Conservation (phyloP, 2,329 filamentous ascomycete genomes). For the Hymenoscyphus repandus region DNA sequence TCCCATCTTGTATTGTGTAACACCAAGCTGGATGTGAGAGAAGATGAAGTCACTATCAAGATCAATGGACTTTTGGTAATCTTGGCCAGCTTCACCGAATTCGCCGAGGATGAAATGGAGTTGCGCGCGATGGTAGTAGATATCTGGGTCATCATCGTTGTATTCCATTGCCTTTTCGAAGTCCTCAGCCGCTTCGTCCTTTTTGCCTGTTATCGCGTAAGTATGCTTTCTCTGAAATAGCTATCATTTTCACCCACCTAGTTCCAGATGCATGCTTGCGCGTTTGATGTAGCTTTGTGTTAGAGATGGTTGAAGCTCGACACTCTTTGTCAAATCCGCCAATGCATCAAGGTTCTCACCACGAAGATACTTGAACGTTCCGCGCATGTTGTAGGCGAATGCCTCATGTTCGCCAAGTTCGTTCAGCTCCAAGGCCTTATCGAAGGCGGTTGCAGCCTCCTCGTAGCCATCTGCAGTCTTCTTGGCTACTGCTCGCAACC, state of each 20-base stretch:
- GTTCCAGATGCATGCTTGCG: slow-evolving; percentile 94
- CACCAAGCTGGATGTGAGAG: slow-evolving; percentile 97
- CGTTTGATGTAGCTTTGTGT: slow-evolving; percentile 99
- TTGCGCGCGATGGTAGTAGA: slow-evolving; percentile 98
- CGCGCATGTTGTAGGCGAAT: slow-evolving; percentile 91
- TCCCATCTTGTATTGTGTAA: slow-evolving; percentile 99
- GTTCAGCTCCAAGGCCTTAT: slow-evolving; percentile 77
- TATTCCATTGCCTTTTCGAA: slow-evolving; percentile 81
- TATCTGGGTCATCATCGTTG: slow-evolving; percentile 86
- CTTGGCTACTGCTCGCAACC: slow-evolving; percentile 73
- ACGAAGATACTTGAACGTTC: slow-evolving; percentile 88
- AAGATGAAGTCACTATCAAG: slow-evolving; percentile 96
- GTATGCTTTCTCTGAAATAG: slow-evolving; percentile 7
- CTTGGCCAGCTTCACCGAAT: slow-evolving; percentile 88
- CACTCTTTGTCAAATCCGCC: slow-evolving; percentile 82
- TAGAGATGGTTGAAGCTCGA: slow-evolving; percentile 80
- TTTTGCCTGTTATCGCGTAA: slow-evolving; percentile 55
- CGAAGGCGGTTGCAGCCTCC: slow-evolving; percentile 79
- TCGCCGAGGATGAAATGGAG: slow-evolving; percentile 96
- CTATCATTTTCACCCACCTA: slow-evolving; percentile 50
- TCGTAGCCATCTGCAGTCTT: slow-evolving; percentile 90
- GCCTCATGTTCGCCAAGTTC: slow-evolving; percentile 80
- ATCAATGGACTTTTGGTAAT: slow-evolving; percentile 99
- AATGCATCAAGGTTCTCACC: slow-evolving; percentile 83
- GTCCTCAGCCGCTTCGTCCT: slow-evolving; percentile 80